A percentile compares a stretch with the other conserved stretches of the same genome.
These are phyloP conservation scores for Solanum chmielewskii DNA, from an alignment of 257 asterid species.

Conservation along the genomic window DNA sequence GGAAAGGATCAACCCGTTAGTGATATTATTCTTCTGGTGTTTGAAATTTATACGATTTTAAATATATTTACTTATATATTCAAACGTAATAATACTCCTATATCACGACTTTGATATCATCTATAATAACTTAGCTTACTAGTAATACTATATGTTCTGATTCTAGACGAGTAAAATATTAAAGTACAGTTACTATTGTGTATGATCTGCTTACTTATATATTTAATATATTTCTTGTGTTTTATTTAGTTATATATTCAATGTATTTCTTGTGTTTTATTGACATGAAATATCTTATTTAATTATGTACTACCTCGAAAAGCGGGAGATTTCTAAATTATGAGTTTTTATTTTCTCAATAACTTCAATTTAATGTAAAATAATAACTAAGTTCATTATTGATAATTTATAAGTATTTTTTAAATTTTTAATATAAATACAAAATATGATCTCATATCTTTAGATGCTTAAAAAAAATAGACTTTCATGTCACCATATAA, in stretches of 20 bases:
- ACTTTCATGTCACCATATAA: slow-evolving; percentile 23
- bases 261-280: too few species aligned
- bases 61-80: rapidly evolving
- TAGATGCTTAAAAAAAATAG: neutral
- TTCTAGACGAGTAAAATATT: rapidly evolving
- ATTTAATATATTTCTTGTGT: rapidly evolving
- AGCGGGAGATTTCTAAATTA: neutral
- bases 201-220: neutral
- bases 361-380: neutral
- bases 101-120: too few species aligned
- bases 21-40: neutral
- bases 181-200: neutral
- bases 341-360: neutral
- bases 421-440: too few species aligned
- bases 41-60: too few species aligned
- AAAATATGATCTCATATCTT: neutral
- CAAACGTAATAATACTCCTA: too few species aligned
- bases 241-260: too few species aligned
- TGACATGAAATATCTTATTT: too few species aligned
- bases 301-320: too few species aligned
- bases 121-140: neutral
- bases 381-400: neutral
- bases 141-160: too few species aligned
- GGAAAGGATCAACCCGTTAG: neutral
- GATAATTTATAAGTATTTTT: too few species aligned